Evolutionary conservation across 2,329 filamentous ascomycete genomes (phyloP), one percentile per base, ranked within the genome.

Genomic region (Monosporascus sp.): DNA sequence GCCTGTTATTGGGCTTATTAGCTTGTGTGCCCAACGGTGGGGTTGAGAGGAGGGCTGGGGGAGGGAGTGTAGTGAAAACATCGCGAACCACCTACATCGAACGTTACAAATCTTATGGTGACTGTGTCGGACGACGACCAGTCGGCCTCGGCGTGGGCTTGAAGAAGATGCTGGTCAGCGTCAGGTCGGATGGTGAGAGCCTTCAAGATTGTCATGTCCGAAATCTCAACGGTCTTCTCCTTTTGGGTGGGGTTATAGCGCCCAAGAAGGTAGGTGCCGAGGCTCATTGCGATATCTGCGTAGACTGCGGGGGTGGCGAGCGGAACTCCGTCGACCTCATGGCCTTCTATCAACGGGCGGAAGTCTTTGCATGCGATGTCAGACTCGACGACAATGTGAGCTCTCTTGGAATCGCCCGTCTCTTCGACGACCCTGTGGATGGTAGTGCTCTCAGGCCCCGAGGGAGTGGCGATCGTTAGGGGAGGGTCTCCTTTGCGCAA

Each of bases 281-380:
- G 67, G 17, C 80, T 83, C 67, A 82, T 73, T 6, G 79, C 80
- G 69, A 85, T 82, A 58, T 85, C 81, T 7, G 77, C 80, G 57
- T 84, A 83, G n/a, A 86, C 62, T 2, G 72, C 72, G 47, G 65
- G 65, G 6, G 61, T 68, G 25, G 74, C 79, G 24, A 65, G 57
- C 2, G 63, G 60, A 7, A 60, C 52, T 1, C 54, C 60, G 20
- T 63, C 51, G 0, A 67, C 54, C 73, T 56, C 50, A 36, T 66
- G 63, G 5, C 60, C 82, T 50, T 74, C 74, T 48, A 83, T 77
- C 18, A 79, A 74, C 20, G 75, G 74, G 66, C 74, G 74, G n/a
- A 84, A 68, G 60, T 82, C 77, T n/a, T 75, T 72, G 50, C 82
- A 75, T 6, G 76, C 73, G 31, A 83, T 67, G 58, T 81, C 78